Base-by-base conservation (phyloP, 179 eudicot species). In the Spergularia azorica region DNA sequence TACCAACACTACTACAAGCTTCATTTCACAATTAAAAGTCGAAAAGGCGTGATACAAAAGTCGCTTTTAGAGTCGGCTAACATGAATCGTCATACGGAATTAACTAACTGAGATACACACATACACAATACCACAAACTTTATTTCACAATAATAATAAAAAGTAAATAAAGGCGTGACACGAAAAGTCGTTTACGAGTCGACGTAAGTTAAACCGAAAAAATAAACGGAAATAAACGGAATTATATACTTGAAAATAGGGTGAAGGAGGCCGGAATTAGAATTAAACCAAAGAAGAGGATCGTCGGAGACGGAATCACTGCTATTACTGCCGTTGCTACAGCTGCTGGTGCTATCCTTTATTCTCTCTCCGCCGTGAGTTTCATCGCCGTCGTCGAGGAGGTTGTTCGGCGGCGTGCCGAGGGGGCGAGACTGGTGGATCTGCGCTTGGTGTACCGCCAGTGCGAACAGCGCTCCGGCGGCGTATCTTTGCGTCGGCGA, bases 361-460 rank as follows among this genome's bases (percentile, higher is more conserved):
- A 6, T n/a, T 32, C 50, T 59, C n/a, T 58, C 75, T 18, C 55
- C 75, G n/a, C 39, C 58, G 4, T 86, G 86, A 57, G 67, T 83
- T 62, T 73, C 57, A n/a, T 73, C 48, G 54, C 74, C 82, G 16
- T 67, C 80, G 55, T 76, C 78, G 32, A 63, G 32, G 41, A 18
- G n/a, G 2, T 63, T 59, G 13, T 66, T 54, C 11, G 57, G 79
- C 18, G 80, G 73, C 12, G 74, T 68, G 20, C 90, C 92, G 13
- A 93, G 81, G 17, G 87, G 90, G 0, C 81, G 87, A 18, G 92
- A 86, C 80, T 93, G 97, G 81, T 91, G 93, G 71, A 85, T 88
- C 74, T 93, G 97, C 2, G 97, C 95, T 69, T 93, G 92, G 80
- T 87, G 87, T 6, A 95, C 79, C 15, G 97, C 90, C 72, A 95